These are phyloP conservation scores for Irpex rosettiformis DNA, from an alignment of 1,284 basidiomycete species.

Conservation along the genomic window DNA sequence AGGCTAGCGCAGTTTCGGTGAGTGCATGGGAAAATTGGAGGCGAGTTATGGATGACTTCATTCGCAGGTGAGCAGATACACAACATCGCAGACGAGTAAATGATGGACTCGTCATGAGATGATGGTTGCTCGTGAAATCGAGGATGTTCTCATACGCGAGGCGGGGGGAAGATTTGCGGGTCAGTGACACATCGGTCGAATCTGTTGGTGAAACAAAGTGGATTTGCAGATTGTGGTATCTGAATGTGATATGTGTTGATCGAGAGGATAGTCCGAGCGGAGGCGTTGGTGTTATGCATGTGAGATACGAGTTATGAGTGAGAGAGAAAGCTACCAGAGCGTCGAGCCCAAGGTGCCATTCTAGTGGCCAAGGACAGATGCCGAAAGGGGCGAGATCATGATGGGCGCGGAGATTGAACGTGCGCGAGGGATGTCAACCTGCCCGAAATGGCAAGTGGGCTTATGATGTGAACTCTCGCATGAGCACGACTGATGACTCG, in stretches of 20 bases:
- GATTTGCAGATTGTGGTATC: constrained; percentile 11
- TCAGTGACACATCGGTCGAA: constrained; percentile 14
- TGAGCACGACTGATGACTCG: background rate
- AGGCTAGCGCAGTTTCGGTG: constrained; percentile 31
- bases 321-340: constrained; percentile 17
- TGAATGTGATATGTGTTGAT: constrained; percentile 13
- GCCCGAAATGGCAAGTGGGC: constrained; percentile 7
- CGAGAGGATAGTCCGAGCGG: constrained; percentile 15
- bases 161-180: background rate
- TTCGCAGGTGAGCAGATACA: constrained; percentile 11
- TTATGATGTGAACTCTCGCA: constrained; percentile 13
- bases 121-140: constrained; percentile 2
- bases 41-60: constrained; percentile 13
- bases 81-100: constrained; percentile 8
- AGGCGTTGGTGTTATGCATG: constrained; percentile 10
- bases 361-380: constrained; percentile 11
- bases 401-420: constrained; percentile 17
- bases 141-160: background rate
- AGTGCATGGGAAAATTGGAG: constrained; percentile 11
- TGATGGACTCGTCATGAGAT: background rate
- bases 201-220: constrained; percentile 12
- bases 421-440: constrained; percentile 3
- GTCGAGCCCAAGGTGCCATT: constrained; percentile 12
- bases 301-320: constrained; percentile 16
- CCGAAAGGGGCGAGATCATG: constrained; percentile 15